These are phyloP conservation scores for Scheffersomyces quercinus DNA, from an alignment of 1,139 yeast genomes.

Conservation along the genomic window DNA sequence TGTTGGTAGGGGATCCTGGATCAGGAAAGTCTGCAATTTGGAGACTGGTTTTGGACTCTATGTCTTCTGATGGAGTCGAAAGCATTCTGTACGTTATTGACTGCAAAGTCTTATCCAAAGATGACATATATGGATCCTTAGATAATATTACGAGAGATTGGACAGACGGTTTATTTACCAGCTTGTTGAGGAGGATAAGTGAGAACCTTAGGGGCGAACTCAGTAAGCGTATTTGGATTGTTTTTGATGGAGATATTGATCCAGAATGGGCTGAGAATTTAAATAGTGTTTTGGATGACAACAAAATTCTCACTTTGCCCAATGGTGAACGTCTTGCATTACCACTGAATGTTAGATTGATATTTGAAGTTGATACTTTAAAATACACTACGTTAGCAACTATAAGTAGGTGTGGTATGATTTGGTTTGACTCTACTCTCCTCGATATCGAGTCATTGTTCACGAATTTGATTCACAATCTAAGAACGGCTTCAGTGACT, in stretches of 20 bases:
- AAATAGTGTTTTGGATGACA: slow-evolving; percentile 90
- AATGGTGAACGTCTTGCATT: slow-evolving; percentile 82
- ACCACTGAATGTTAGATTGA: slow-evolving; percentile 61
- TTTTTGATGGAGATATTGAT: slow-evolving; percentile 92
- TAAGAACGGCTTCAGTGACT: slow-evolving; percentile 4
- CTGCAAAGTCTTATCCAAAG: slow-evolving; percentile 73
- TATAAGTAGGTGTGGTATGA: slow-evolving; percentile 88
- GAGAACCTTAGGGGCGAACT: slow-evolving; percentile 63
- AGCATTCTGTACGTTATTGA: slow-evolving; percentile 58
- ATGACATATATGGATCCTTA: slow-evolving; percentile 65
- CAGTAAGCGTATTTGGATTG: slow-evolving; percentile 65
- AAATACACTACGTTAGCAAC: slow-evolving; percentile 85
- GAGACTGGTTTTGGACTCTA: slow-evolving; percentile 47
- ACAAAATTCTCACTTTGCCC: slow-evolving; percentile 76
- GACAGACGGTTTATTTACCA: slow-evolving; percentile 86
- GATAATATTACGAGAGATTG: slow-evolving; percentile 85
- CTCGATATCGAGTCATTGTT: slow-evolving; percentile 20
- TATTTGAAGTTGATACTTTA: slow-evolving; percentile 77
- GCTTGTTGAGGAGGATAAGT: slow-evolving; percentile 59
- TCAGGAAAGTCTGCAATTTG: slow-evolving; percentile 69
- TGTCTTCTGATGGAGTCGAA: slow-evolving; percentile 31
- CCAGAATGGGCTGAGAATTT: slow-evolving; percentile 93
- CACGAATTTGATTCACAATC: slow-evolving; percentile 25
- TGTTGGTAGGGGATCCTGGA: slow-evolving; percentile 78
- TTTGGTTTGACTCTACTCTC: slow-evolving; percentile 58